A percentile compares a stretch with the other conserved stretches of the same genome.
phyloP scores from a whole-genome alignment of 129 eudicot genomes.

The Flaveria ramosissima region DNA sequence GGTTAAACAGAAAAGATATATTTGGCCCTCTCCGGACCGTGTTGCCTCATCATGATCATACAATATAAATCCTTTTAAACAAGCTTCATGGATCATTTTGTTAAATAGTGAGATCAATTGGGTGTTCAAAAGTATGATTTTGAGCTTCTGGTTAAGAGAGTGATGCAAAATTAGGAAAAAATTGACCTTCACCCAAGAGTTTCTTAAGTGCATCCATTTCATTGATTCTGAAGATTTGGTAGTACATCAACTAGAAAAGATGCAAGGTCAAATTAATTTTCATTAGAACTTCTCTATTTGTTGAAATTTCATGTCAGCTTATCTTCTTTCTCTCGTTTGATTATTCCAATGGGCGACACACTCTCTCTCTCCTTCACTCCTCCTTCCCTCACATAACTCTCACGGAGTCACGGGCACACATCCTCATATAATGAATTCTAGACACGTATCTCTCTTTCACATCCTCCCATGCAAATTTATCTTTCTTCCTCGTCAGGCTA shows the following conservation, averaged over 20 bases:
- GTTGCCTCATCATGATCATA: constrained; percentile 65
- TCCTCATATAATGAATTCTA: too few relatives aligned
- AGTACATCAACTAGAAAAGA: constrained; percentile 61
- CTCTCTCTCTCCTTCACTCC: too few relatives aligned
- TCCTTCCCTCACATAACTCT: too few relatives aligned
- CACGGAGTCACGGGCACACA: too few relatives aligned
- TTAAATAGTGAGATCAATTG: constrained; percentile 46
- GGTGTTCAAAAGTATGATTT: constrained; percentile 60
- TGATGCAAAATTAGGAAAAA: constrained; percentile 73
- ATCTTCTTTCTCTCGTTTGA: too few relatives aligned
- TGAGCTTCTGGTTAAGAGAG: constrained; percentile 71
- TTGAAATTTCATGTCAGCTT: too few relatives aligned
- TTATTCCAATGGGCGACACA: too few relatives aligned
- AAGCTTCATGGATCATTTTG: constrained; percentile 51
- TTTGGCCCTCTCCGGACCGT: constrained; percentile 51
- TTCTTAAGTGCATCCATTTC: constrained; percentile 60
- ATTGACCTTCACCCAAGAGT: constrained; percentile 56
- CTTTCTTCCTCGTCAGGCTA: too few relatives aligned
- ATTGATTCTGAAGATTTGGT: constrained; percentile 43
- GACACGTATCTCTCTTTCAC: too few relatives aligned
- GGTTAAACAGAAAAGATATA: constrained; percentile 10
- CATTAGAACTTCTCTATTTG: too few relatives aligned
- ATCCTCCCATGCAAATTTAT: too few relatives aligned
- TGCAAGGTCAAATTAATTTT: background rate
- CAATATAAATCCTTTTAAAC: constrained; percentile 68